These are phyloP conservation scores for Leccinum boreale DNA, from an alignment of 768 basidiomycete species.

Conservation along the genomic window DNA sequence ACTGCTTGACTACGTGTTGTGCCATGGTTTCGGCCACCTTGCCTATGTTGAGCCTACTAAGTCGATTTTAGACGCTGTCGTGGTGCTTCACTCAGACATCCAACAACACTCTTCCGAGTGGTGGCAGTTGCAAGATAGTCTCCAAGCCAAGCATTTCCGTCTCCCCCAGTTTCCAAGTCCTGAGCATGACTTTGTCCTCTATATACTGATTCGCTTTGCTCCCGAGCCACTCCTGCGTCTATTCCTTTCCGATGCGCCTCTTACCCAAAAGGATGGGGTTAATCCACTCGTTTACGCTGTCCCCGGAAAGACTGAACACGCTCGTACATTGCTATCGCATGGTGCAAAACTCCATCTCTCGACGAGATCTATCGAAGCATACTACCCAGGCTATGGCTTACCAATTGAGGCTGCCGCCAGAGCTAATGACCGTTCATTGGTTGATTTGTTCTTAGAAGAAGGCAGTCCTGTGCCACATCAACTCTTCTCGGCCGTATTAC, in stretches of 20 bases:
- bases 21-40: background rate
- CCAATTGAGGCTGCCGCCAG: background rate
- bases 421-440: background rate
- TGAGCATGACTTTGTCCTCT: background rate
- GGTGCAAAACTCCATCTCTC: background rate
- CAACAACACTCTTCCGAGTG: background rate
- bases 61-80: background rate
- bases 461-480: background rate
- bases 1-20: background rate
- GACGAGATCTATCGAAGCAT: background rate
- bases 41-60: background rate
- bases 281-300: background rate
- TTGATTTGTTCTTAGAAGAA: background rate
- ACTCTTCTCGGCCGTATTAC: no score
- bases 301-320: background rate
- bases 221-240: background rate
- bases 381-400: background rate
- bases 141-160: no score
- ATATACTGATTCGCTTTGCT: background rate
- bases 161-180: background rate
- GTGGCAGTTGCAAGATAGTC: background rate
- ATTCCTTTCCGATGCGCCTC: background rate
- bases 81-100: background rate
- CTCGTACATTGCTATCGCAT: background rate
- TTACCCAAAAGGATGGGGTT: background rate